A percentile compares a stretch with the other conserved stretches of the same genome.
Conservation (phyloP, 129 eudicot genomes). For the Lactuca saligna region DNA sequence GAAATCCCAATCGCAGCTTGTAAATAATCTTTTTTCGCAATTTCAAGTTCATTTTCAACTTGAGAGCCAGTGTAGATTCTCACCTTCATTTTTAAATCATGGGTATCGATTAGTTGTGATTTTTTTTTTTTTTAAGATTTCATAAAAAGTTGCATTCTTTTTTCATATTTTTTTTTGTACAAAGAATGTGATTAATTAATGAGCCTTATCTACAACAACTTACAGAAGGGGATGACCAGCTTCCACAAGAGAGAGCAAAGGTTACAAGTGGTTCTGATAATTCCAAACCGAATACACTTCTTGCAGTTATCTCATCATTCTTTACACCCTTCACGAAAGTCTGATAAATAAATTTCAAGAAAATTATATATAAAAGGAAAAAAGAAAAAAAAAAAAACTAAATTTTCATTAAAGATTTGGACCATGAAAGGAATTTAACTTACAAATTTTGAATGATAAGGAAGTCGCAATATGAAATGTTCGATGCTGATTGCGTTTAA, state of each 20-base stretch:
- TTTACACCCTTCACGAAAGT: constrained; percentile 67
- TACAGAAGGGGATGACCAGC: constrained; percentile 99
- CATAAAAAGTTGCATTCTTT: constrained; percentile 16
- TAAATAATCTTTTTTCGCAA: constrained; percentile 67
- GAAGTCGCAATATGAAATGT: constrained; percentile 84
- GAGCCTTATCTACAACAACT: constrained; percentile 61
- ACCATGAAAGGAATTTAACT: constrained; percentile 26
- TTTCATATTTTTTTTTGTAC: constrained; percentile 17
- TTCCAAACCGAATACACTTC: constrained; percentile 78
- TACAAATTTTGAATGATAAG: constrained; percentile 87
- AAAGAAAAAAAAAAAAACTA: neutral
- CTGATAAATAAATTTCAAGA: constrained; percentile 28
- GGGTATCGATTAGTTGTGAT: constrained; percentile 20
- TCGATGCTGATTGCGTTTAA: constrained; percentile 82
- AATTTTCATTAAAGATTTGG: neutral
- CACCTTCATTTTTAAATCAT: constrained; percentile 53
- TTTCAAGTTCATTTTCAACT: constrained; percentile 79
- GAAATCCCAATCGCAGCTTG: constrained; percentile 82
- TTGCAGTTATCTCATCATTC: constrained; percentile 65
- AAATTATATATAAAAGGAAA: neutral
- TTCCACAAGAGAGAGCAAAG: constrained; percentile 92
- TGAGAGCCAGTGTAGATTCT: constrained; percentile 72
- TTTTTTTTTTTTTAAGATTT: neutral
- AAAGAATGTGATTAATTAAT: constrained; percentile 27
- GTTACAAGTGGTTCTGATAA: constrained; percentile 89